Conservation (phyloP, 2,329 filamentous ascomycete genomes). For the Xylariaceae sp. region DNA sequence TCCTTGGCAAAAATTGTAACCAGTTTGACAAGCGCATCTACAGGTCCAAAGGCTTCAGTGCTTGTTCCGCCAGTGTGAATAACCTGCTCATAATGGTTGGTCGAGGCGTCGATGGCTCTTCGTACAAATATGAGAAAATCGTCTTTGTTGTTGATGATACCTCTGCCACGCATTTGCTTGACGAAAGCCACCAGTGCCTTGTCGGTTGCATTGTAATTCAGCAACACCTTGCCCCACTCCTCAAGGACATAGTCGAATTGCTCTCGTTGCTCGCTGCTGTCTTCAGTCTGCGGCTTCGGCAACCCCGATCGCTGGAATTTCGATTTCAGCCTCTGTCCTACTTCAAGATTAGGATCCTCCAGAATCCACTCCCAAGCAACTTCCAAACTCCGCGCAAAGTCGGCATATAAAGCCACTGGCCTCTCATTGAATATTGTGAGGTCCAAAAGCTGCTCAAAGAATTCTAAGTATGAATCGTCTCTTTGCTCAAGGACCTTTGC, state of each 20-base stretch:
- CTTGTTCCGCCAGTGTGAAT: conserved; percentile 65
- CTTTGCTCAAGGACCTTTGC: conserved; percentile 74
- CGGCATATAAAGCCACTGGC: conserved; percentile 78
- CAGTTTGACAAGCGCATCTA: conserved; percentile 84
- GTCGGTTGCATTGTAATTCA: conserved; percentile 76
- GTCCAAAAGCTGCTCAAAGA: conserved; percentile 81
- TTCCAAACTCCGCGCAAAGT: conserved; percentile 84
- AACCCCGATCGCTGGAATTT: conserved; percentile 56
- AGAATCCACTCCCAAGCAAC: conserved; percentile 81
- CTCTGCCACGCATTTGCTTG: conserved; percentile 77
- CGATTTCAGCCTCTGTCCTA: conserved; percentile 74
- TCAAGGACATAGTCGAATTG: conserved; percentile 95
- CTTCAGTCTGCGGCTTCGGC: conserved; percentile 53
- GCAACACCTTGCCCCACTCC: conserved; percentile 87
- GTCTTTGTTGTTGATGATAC: conserved; percentile 75
- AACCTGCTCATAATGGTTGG: conserved; percentile 77
- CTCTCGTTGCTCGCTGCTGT: conserved; percentile 68
- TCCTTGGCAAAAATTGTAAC: conserved; percentile 77
- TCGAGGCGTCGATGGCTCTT: conserved; percentile 78
- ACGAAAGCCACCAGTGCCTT: conserved; percentile 78
- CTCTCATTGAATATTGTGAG: conserved; percentile 78
- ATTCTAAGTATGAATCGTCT: conserved; percentile 75
- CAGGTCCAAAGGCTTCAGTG: conserved; percentile 61
- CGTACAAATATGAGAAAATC: conserved; percentile 82
- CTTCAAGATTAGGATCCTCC: conserved; percentile 69